Evolutionary conservation across 2,329 filamentous ascomycete species (phyloP), one percentile per base, ranked within the genome.

Genomic region (Zymoseptoria pseudotritici): DNA sequence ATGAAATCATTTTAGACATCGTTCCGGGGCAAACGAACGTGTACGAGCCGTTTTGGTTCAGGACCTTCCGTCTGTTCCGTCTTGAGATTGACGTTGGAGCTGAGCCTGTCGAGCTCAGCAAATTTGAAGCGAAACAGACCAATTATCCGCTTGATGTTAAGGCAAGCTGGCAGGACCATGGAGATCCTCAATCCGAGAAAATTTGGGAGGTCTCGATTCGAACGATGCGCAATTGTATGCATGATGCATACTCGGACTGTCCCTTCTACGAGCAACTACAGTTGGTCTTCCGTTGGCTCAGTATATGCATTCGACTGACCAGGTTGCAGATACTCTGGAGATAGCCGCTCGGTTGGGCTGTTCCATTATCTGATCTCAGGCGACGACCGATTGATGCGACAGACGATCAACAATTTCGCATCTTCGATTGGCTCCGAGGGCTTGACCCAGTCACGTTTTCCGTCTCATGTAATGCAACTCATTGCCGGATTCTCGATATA

Each of bases 11-110:
- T 0, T 55, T 77, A 7, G 64, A 72, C n/a, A 46, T 74, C 1
- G 53, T 62, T 0, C 58, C 54, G 2, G 24, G 19, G 0, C 24
- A 66, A 11, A 54, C 36, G 2, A 56, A 61, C 3, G 46, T 19
- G 22, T 76, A 76, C 53, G 73, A 76, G 53, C 75, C 75, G 1
- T 77, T 76, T 57, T 75, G 74, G 73, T 78, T 77, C 58, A 71
- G 75, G 11, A 77, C 75, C 0, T 76, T 77, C 29, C 71, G 74
- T 1, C 54, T 76, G 5, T 53, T 77, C 11, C 63, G 69, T 2
- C 53, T 76, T 2, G 68, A 73, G 21, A 64, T 76, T 10, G 58
- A 55, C 0, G 63, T 71, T 22, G 70, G 67, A 1, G 6, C 56
- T 0, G 63, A 59, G 8, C 62, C 68, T 1, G 65, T 75, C 2